Conservation (phyloP, 495 filamentous ascomycete species). For the Durotheca rogersii region DNA sequence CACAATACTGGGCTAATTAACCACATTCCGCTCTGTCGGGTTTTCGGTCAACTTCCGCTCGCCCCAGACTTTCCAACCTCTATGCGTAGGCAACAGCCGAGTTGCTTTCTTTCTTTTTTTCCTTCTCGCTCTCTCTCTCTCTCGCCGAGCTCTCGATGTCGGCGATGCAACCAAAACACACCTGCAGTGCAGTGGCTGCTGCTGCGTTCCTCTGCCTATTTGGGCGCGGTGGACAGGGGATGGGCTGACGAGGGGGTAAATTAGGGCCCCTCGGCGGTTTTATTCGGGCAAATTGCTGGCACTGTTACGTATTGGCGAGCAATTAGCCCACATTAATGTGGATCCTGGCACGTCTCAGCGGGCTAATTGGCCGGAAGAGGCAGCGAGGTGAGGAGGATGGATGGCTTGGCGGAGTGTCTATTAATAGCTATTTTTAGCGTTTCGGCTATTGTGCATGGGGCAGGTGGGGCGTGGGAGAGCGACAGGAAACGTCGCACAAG, state of each 20-base stretch:
- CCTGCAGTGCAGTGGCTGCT: too few relatives aligned
- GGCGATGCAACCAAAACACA: too few relatives aligned
- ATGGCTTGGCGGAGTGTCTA: slow-evolving; percentile 32
- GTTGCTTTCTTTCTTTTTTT: too few relatives aligned
- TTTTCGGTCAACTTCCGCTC: not conserved
- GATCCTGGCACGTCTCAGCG: not conserved
- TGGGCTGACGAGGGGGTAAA: slow-evolving; percentile 19
- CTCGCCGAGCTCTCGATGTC: too few relatives aligned
- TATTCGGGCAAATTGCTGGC: slow-evolving; percentile 33
- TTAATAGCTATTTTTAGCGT: slow-evolving; percentile 40
- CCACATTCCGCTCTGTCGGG: not conserved
- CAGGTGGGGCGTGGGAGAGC: too few relatives aligned
- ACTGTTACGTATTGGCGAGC: slow-evolving; percentile 1
- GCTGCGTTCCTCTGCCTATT: too few relatives aligned
- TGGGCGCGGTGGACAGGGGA: not conserved
- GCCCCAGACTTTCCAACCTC: not conserved
- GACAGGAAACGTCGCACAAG: too few relatives aligned
- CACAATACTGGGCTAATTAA: not conserved
- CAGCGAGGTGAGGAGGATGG: slow-evolving; percentile 20
- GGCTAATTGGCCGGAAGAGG: slow-evolving; percentile 29
- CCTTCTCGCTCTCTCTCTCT: too few relatives aligned
- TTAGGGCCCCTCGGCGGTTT: slow-evolving; percentile 20
- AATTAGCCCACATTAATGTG: slow-evolving; percentile 25
- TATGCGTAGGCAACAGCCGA: not conserved
- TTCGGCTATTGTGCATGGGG: slow-evolving; percentile 31